Evolutionary conservation across 257 asterid species (phyloP).

Genomic region (Solanum gracilifrons): DNA sequence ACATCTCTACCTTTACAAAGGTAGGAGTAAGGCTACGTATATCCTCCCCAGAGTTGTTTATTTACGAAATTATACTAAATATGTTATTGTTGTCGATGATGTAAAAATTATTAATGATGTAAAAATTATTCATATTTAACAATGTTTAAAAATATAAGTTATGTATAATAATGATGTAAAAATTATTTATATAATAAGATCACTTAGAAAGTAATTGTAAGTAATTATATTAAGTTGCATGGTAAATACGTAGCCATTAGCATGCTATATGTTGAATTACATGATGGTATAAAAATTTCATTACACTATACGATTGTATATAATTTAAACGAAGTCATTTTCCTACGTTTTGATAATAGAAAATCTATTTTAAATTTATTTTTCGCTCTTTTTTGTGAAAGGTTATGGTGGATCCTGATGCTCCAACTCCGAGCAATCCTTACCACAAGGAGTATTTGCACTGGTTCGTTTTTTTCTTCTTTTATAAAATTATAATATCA

Average conservation of each 20-base stretch:
- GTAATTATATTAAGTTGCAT: neutral
- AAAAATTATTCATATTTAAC: neutral
- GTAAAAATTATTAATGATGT: too few species aligned
- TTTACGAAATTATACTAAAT: too few species aligned
- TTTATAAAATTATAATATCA: neutral
- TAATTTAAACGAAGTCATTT: neutral
- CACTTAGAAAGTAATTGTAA: neutral
- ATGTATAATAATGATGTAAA: neutral
- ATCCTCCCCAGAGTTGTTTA: too few species aligned
- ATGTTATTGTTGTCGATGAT: too few species aligned
- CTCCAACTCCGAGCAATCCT: conserved; percentile 60
- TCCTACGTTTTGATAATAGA: too few species aligned
- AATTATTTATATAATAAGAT: neutral
- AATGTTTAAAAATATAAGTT: neutral
- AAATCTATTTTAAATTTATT: too few species aligned
- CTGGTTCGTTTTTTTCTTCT: conserved; percentile 19
- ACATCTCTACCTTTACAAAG: neutral
- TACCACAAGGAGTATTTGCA: conserved; percentile 47
- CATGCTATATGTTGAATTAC: neutral
- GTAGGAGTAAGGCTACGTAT: neutral
- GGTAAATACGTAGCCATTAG: neutral
- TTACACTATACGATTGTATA: neutral
- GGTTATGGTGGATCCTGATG: conserved; percentile 72
- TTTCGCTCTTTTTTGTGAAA: neutral
- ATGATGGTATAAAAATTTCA: neutral